Conservation (phyloP, 345 rosid genomes). For the Tarenaya hassleriana region DNA sequence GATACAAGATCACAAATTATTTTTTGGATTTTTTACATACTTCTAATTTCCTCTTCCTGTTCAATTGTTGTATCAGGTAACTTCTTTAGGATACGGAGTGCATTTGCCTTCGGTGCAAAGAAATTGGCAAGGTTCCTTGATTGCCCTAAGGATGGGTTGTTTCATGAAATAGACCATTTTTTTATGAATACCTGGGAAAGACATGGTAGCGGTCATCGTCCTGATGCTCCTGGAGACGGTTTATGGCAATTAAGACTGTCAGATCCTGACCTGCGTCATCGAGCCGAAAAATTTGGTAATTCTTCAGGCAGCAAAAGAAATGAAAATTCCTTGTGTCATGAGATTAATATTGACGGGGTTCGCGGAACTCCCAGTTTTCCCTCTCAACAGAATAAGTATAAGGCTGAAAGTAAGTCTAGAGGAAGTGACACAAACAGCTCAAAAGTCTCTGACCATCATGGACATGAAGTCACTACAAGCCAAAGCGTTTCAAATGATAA, state of each 20-base stretch:
- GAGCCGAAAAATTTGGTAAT: slow-evolving; percentile 35
- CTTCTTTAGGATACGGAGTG: slow-evolving; percentile 97
- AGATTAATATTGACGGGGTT: slow-evolving; percentile 30
- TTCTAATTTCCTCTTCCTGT: slow-evolving; percentile 11
- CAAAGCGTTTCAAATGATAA: slow-evolving; percentile 38
- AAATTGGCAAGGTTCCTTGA: slow-evolving; percentile 78
- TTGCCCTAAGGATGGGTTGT: slow-evolving; percentile 73
- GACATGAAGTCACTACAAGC: slow-evolving; percentile 37
- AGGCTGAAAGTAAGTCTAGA: slow-evolving; percentile 34
- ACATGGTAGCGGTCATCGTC: slow-evolving; percentile 85
- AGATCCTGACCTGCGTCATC: slow-evolving; percentile 33
- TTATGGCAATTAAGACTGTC: slow-evolving; percentile 37
- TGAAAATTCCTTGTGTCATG: slow-evolving; percentile 33
- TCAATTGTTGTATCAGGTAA: slow-evolving; percentile 55
- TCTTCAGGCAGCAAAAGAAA: slow-evolving; percentile 35
- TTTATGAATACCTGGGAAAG: slow-evolving; percentile 96
- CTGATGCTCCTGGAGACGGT: slow-evolving; percentile 74
- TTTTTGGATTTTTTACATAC: slow-evolving; percentile 9
- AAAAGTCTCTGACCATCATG: slow-evolving; percentile 31
- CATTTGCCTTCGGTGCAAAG: slow-evolving; percentile 97
- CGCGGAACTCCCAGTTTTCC: slow-evolving; percentile 32
- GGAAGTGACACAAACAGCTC: slow-evolving; percentile 20
- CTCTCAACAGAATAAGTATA: slow-evolving; percentile 35
- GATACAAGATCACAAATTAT: slow-evolving; percentile 13
- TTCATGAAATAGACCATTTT: slow-evolving; percentile 70